Percentiles rank a stretch among this genome's conserved stretches.
phyloP scores from a whole-genome alignment of 2,329 filamentous ascomycete species.

The Colletotrichum truncatum region DNA sequence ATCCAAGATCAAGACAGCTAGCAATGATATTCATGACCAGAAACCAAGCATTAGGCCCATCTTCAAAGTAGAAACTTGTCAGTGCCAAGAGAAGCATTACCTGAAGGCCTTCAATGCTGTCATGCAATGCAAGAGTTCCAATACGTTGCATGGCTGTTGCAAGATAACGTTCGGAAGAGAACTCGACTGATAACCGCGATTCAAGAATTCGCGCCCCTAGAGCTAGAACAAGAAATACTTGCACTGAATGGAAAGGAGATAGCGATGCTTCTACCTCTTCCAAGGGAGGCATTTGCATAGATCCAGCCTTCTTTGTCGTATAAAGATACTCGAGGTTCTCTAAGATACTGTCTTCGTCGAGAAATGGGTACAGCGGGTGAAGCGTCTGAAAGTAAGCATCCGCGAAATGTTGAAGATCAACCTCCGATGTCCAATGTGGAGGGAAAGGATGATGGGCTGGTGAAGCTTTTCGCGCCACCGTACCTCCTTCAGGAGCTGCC shows the following conservation, averaged over 20 bases:
- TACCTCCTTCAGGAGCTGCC: background rate
- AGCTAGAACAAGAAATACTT: slow-evolving; percentile 62
- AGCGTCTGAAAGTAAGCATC: slow-evolving; percentile 57
- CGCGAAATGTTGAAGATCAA: slow-evolving; percentile 45
- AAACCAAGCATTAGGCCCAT: slow-evolving; percentile 60
- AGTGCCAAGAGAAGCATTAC: slow-evolving; percentile 57
- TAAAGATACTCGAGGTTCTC: slow-evolving; percentile 42
- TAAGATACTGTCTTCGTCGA: slow-evolving; percentile 54
- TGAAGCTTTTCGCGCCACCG: slow-evolving; percentile 28
- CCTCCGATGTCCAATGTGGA: slow-evolving; percentile 23
- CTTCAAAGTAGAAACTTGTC: slow-evolving; percentile 57
- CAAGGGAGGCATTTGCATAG: background rate
- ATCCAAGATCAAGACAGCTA: slow-evolving; percentile 56
- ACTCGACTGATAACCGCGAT: slow-evolving; percentile 49
- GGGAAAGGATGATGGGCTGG: background rate
- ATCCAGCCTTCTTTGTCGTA: background rate
- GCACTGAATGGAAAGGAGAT: slow-evolving; percentile 47
- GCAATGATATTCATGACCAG: slow-evolving; percentile 64
- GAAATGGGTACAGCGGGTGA: slow-evolving; percentile 57
- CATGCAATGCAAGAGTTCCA: slow-evolving; percentile 54
- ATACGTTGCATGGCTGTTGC: slow-evolving; percentile 55
- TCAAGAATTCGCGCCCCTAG: slow-evolving; percentile 56
- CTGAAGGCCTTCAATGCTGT: slow-evolving; percentile 57
- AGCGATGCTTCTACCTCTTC: slow-evolving; percentile 32
- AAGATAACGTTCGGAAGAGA: slow-evolving; percentile 58